Evolutionary conservation across 2,329 filamentous ascomycete genomes (phyloP).

Genomic region (Penicillium thymicola): DNA sequence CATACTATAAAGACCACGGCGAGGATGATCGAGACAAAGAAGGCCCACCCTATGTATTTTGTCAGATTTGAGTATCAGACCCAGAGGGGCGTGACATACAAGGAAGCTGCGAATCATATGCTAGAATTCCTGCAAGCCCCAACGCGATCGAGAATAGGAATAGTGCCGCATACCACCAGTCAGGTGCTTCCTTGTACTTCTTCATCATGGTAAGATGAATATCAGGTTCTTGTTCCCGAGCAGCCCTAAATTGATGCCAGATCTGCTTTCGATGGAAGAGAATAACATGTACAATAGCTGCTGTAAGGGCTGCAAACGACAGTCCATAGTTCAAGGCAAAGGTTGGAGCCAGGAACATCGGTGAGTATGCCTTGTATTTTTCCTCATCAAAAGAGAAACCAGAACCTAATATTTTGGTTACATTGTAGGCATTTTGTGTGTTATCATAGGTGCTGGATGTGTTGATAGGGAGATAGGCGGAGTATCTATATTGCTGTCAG

Average conservation of each 20-base stretch:
- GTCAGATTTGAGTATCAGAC: background rate
- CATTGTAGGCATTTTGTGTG: slow-evolving; percentile 33
- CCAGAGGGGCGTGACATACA: slow-evolving; percentile 8
- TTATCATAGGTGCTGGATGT: slow-evolving; percentile 36
- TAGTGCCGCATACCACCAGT: slow-evolving; percentile 56
- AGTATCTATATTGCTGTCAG: slow-evolving; percentile 11
- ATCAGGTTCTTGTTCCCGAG: slow-evolving; percentile 42
- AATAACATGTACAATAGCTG: slow-evolving; percentile 31
- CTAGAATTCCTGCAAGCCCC: slow-evolving; percentile 27
- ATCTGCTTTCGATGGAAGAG: slow-evolving; percentile 36
- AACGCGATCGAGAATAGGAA: slow-evolving; percentile 33
- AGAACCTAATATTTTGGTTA: slow-evolving; percentile 28
- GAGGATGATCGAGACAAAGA: slow-evolving; percentile 22
- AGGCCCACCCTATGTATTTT: slow-evolving; percentile 17
- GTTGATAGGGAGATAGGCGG: slow-evolving; percentile 36
- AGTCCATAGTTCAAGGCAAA: slow-evolving; percentile 38
- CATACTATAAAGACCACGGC: slow-evolving; percentile 21
- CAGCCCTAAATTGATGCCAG: slow-evolving; percentile 29
- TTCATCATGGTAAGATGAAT: slow-evolving; percentile 64
- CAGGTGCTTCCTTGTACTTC: slow-evolving; percentile 48
- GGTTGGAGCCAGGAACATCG: slow-evolving; percentile 36
- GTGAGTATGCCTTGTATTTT: slow-evolving; percentile 37
- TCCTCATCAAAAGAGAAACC: slow-evolving; percentile 32
- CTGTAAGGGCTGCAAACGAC: slow-evolving; percentile 37
- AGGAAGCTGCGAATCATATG: slow-evolving; percentile 19